A percentile compares a stretch with the other conserved stretches of the same genome.
These are phyloP conservation scores for Phytophthora fragariae DNA, from an alignment of 352 stramenopile genomes.

Conservation along the genomic window DNA sequence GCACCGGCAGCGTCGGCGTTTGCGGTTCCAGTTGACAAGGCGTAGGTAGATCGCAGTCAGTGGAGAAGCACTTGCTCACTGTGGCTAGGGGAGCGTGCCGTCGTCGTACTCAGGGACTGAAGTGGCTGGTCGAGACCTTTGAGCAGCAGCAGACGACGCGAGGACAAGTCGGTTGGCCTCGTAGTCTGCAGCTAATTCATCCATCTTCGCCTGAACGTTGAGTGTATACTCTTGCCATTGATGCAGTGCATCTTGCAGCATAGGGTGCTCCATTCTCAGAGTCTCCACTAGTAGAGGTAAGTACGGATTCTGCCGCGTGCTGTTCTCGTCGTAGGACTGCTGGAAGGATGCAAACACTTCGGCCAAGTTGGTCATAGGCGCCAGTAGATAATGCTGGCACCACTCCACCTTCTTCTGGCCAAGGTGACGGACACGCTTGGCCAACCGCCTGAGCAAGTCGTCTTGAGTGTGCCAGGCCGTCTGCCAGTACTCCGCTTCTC, in stretches of 20 bases:
- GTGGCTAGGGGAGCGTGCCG: constrained; percentile 7
- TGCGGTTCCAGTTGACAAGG: constrained; percentile 27
- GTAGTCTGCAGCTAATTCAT: constrained; percentile 41
- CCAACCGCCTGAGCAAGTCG: constrained; percentile 29
- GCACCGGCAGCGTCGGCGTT: constrained; percentile 7
- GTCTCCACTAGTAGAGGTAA: constrained; percentile 45
- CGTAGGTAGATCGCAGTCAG: constrained; percentile 3
- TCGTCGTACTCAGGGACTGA: background rate
- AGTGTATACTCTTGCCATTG: constrained; percentile 40
- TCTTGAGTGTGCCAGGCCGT: constrained; percentile 46
- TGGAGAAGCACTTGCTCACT: constrained; percentile 20
- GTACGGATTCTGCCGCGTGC: constrained; percentile 43
- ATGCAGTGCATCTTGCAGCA: constrained; percentile 33
- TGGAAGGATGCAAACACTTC: constrained; percentile 44
- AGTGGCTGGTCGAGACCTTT: background rate
- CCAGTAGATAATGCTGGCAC: constrained; percentile 35
- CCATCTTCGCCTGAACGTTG: constrained; percentile 27
- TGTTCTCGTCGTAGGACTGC: constrained; percentile 40
- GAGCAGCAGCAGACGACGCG: constrained; percentile 5
- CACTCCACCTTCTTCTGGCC: constrained; percentile 52
- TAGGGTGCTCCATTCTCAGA: constrained; percentile 31
- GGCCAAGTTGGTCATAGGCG: constrained; percentile 35
- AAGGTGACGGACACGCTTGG: constrained; percentile 28
- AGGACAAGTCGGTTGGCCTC: constrained; percentile 44
- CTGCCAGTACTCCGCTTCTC: constrained; percentile 47